Evolutionary conservation across 345 rosid species (phyloP).

Genomic region (Boechera retrofracta): DNA sequence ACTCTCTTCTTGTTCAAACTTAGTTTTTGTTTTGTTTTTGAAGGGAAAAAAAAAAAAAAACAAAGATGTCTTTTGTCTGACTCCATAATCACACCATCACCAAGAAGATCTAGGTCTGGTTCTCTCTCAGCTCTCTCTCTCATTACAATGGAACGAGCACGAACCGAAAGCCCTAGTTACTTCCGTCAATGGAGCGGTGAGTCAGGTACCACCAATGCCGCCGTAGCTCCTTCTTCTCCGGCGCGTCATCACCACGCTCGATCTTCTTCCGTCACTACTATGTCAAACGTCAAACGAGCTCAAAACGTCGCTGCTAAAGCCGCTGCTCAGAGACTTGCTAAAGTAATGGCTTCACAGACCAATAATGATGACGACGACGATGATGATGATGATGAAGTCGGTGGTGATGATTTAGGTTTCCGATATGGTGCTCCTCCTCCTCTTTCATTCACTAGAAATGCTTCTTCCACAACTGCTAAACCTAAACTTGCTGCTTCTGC

Average conservation of each 20-base stretch:
- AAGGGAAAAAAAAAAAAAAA: not conserved
- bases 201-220: conserved; percentile 50
- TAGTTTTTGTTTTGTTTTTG: not conserved
- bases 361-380: conserved; percentile 80
- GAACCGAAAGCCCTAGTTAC: conserved; percentile 75
- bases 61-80: conserved; percentile 29
- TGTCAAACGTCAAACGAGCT: conserved; percentile 82
- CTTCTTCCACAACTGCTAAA: conserved; percentile 34
- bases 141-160: conserved; percentile 66
- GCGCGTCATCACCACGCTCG: conserved; percentile 69
- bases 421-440: conserved; percentile 91
- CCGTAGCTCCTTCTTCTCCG: conserved; percentile 56
- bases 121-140: conserved; percentile 23
- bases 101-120: conserved; percentile 40
- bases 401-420: conserved; percentile 72
- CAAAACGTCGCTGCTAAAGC: conserved; percentile 98
- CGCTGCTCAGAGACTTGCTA: conserved; percentile 97
- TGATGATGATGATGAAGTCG: conserved; percentile 50
- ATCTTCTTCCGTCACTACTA: conserved; percentile 67
- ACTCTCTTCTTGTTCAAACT: conserved; percentile 1
- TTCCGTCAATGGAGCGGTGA: conserved; percentile 77
- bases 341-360: conserved; percentile 99
- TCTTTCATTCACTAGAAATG: conserved; percentile 62
- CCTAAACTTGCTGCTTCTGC: conserved; percentile 46
- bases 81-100: conserved; percentile 19